These are phyloP conservation scores for Codiaeum variegatum DNA, from an alignment of 441 rosid species.

Conservation along the genomic window DNA sequence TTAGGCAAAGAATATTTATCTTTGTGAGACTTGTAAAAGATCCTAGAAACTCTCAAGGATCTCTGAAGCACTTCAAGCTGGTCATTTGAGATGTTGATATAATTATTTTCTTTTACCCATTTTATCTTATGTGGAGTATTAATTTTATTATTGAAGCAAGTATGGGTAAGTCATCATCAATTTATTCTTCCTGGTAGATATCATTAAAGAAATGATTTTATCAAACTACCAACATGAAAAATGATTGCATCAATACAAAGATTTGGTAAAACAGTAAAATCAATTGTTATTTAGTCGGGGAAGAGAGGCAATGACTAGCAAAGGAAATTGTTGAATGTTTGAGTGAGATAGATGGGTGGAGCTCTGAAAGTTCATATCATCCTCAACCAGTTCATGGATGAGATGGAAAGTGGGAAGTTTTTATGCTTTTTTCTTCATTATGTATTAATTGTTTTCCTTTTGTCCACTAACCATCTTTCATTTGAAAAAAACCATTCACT, in stretches of 20 bases:
- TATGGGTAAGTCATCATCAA: neutral
- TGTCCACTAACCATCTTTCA: neutral
- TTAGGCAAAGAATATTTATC: neutral
- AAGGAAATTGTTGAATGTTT: too few relatives aligned
- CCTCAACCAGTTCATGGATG: neutral
- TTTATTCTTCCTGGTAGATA: neutral
- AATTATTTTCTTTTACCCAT: neutral
- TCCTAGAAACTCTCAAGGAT: neutral
- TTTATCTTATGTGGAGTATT: neutral
- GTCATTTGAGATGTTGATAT: neutral
- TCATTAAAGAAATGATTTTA: neutral
- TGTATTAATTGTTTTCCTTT: neutral
- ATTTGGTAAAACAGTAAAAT: too few relatives aligned
- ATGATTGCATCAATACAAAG: neutral
- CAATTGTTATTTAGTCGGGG: too few relatives aligned
- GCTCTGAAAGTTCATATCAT: neutral
- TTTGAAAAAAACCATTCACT: neutral
- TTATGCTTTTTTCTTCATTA: neutral
- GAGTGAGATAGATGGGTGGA: neutral
- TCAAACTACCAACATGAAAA: neutral
- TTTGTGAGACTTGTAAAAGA: neutral
- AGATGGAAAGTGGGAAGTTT: neutral
- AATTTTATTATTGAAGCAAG: neutral
- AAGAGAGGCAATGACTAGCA: too few relatives aligned
- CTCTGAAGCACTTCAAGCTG: neutral